A percentile compares a stretch with the other conserved stretches of the same genome.
phyloP scores from a whole-genome alignment of 495 filamentous ascomycete genomes.

The Letharia lupina region DNA sequence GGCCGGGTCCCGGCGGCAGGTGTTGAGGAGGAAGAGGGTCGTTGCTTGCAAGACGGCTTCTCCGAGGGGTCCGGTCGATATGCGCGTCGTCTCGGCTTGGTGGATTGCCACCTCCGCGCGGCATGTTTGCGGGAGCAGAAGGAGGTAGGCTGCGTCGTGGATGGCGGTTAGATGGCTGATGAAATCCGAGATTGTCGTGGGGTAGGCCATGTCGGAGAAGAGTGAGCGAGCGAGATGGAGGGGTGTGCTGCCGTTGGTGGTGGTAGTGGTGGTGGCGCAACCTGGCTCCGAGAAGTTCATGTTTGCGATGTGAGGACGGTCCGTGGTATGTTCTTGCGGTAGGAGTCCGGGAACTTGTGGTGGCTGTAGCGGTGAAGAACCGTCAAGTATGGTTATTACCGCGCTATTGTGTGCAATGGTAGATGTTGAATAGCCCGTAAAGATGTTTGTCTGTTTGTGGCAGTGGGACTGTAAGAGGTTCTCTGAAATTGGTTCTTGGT shows the following conservation, averaged over 20 bases:
- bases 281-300: conserved; percentile 6
- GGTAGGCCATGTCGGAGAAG: neutral
- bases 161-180: neutral
- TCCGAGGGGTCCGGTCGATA: neutral
- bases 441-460: neutral
- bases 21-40: neutral
- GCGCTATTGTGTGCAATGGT: neutral
- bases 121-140: neutral
- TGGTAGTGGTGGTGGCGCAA: neutral
- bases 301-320: neutral
- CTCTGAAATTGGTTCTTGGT: neutral
- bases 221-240: neutral
- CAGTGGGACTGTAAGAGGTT: neutral
- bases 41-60: neutral
- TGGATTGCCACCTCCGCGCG: neutral
- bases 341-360: neutral
- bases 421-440: neutral
- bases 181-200: neutral
- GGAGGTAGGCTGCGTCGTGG: neutral
- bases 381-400: neutral
- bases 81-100: neutral
- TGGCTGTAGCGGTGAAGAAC: neutral
- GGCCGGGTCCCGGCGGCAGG: neutral
- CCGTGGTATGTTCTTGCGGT: neutral
- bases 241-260: neutral